Percentiles rank a stretch among this genome's conserved stretches.
Evolutionary conservation across 176 grass and related monocot genomes (phyloP).

Genomic region (Triticum monococcum): DNA sequence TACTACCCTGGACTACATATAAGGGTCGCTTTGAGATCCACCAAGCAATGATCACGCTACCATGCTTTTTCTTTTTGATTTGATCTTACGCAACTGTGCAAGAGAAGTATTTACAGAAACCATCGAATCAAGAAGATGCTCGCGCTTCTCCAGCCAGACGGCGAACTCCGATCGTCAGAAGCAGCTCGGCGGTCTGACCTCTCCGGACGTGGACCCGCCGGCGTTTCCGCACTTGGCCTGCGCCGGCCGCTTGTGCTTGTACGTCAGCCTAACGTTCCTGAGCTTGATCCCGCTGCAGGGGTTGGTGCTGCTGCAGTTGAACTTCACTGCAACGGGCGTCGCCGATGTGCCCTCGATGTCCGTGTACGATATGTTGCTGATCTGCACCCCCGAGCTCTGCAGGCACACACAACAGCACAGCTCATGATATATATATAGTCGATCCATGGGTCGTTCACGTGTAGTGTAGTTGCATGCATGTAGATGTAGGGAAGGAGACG

Average conservation of each 20-base stretch:
- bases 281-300: conserved; percentile 51
- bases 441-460: no score
- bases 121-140: not conserved
- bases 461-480: no score
- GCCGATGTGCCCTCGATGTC: conserved; percentile 50
- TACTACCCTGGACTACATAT: no score
- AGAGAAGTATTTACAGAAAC: not conserved
- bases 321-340: conserved; percentile 46
- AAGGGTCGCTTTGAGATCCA: no score
- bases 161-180: not conserved
- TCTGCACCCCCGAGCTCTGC: conserved; percentile 60
- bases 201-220: conserved; percentile 26
- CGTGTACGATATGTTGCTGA: conserved; percentile 44
- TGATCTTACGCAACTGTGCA: no score
- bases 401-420: not conserved
- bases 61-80: no score
- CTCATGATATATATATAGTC: no score
- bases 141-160: not conserved
- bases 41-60: no score
- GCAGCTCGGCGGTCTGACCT: conserved; percentile 54
- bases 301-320: conserved; percentile 62
- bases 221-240: conserved; percentile 55
- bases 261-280: conserved; percentile 43
- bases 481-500: no score
- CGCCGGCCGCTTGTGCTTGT: conserved; percentile 19